Percentiles rank a stretch among this genome's conserved stretches.
phyloP scores from a whole-genome alignment of 2,329 filamentous ascomycete genomes.

The Myotisia sp. region DNA sequence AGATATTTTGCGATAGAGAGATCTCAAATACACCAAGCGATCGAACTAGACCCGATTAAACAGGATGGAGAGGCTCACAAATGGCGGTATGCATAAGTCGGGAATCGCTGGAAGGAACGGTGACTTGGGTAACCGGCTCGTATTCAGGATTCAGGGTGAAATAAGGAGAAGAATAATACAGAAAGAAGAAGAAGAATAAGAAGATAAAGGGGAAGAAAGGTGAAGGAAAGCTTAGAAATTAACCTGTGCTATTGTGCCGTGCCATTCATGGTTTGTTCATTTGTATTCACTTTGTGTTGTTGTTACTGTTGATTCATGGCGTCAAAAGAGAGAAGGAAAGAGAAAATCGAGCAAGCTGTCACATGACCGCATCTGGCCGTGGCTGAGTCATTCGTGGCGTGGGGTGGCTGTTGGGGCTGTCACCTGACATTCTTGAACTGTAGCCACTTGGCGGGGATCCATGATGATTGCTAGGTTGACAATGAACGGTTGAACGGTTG shows the following conservation, averaged over 20 bases:
- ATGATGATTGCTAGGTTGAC: too few relatives aligned
- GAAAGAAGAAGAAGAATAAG: neutral
- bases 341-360: neutral
- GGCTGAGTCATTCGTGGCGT: too few relatives aligned
- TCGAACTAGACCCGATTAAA: neutral
- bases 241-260: too few relatives aligned
- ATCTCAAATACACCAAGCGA: neutral
- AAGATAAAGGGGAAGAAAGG: neutral
- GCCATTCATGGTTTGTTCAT: too few relatives aligned
- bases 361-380: slow-evolving; percentile 5
- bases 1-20: neutral
- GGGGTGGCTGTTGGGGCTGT: too few relatives aligned
- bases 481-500: too few relatives aligned
- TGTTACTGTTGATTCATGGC: too few relatives aligned
- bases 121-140: too few relatives aligned
- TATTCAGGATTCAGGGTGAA: neutral
- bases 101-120: neutral
- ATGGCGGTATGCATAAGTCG: neutral
- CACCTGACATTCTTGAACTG: too few relatives aligned
- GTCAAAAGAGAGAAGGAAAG: slow-evolving; percentile 1
- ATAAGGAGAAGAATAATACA: neutral
- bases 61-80: neutral
- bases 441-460: too few relatives aligned
- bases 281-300: too few relatives aligned
- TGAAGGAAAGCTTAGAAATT: neutral